Evolutionary conservation across 495 filamentous ascomycete genomes (phyloP).

Genomic region (Daldinia decipiens): DNA sequence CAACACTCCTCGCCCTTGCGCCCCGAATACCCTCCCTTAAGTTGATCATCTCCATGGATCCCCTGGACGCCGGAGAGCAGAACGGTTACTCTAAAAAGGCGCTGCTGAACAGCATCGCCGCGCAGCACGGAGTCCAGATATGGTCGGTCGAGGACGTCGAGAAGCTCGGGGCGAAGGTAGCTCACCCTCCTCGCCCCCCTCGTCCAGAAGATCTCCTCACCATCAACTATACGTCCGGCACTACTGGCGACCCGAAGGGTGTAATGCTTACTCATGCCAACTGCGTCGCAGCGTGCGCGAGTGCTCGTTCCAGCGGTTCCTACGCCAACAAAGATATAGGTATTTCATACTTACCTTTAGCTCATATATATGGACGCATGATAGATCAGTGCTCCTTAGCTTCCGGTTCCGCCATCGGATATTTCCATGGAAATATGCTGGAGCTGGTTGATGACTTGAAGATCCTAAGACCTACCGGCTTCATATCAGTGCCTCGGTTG

Average conservation of each 20-base stretch:
- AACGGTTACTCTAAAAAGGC: conserved; percentile 80
- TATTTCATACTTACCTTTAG: conserved; percentile 90
- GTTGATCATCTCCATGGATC: conserved; percentile 87
- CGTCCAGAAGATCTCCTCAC: conserved; percentile 81
- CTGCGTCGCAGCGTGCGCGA: conserved; percentile 76
- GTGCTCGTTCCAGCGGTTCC: conserved; percentile 62
- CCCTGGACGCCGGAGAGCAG: conserved; percentile 83
- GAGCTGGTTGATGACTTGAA: conserved; percentile 93
- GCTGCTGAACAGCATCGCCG: conserved; percentile 77
- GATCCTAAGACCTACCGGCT: conserved; percentile 79
- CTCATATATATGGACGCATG: conserved; percentile 92
- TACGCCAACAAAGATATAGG: conserved; percentile 66
- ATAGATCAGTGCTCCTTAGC: conserved; percentile 80
- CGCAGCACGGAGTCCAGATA: conserved; percentile 76
- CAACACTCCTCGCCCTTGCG: conserved; percentile 85
- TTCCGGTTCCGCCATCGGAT: conserved; percentile 81
- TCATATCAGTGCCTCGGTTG: conserved; percentile 90
- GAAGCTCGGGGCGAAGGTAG: conserved; percentile 73
- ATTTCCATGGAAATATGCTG: conserved; percentile 92
- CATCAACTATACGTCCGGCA: conserved; percentile 98
- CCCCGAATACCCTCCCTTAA: conserved; percentile 80
- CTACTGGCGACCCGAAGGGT: conserved; percentile 94
- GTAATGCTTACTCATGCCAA: conserved; percentile 86
- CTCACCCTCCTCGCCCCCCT: conserved; percentile 74
- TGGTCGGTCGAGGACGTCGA: conserved; percentile 81